phyloP scores from a whole-genome alignment of 1,139 yeast species.

The Scheffersomyces parashehatae region DNA sequence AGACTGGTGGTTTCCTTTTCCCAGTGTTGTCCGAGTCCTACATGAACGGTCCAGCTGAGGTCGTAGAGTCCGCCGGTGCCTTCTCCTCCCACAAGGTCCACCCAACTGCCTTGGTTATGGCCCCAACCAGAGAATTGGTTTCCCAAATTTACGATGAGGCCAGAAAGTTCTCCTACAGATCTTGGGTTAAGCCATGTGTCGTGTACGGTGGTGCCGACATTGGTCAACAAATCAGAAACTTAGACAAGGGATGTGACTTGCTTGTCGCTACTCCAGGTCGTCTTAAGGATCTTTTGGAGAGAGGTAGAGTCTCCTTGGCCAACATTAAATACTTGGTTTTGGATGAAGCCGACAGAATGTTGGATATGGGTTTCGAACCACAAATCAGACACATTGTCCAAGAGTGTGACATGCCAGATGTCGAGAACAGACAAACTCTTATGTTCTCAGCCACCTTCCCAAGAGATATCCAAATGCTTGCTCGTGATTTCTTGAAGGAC shows the following conservation, averaged over 20 bases:
- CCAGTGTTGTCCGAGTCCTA: slow-evolving; percentile 94
- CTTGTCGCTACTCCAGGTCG: slow-evolving; percentile 99
- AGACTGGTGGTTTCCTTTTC: slow-evolving; percentile 99
- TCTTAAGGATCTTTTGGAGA: slow-evolving; percentile 90
- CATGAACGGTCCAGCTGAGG: slow-evolving; percentile 80
- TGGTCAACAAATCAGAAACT: slow-evolving; percentile 80
- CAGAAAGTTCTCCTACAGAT: slow-evolving; percentile 92
- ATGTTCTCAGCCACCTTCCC: slow-evolving; percentile 99
- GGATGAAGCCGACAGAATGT: slow-evolving; percentile 99
- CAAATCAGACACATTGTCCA: slow-evolving; percentile 98
- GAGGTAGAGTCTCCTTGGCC: slow-evolving; percentile 87
- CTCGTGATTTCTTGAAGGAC: slow-evolving; percentile 94
- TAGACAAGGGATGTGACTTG: slow-evolving; percentile 92
- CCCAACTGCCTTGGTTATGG: slow-evolving; percentile 94
- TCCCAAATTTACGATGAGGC: slow-evolving; percentile 96
- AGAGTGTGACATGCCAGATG: slow-evolving; percentile 96
- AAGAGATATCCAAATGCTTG: slow-evolving; percentile 92
- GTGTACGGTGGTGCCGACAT: slow-evolving; percentile 99
- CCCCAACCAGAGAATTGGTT: slow-evolving; percentile 98
- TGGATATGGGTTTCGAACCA: slow-evolving; percentile 99
- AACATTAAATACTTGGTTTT: slow-evolving; percentile 92
- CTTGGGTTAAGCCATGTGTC: slow-evolving; percentile 97
- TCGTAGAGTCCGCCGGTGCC: slow-evolving; percentile 55
- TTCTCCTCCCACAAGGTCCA: slow-evolving; percentile 74
- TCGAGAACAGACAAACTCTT: slow-evolving; percentile 87